A percentile compares a stretch with the other conserved stretches of the same genome.
Conservation (phyloP, 306 rosid genomes). For the Acmispon strigosus region DNA sequence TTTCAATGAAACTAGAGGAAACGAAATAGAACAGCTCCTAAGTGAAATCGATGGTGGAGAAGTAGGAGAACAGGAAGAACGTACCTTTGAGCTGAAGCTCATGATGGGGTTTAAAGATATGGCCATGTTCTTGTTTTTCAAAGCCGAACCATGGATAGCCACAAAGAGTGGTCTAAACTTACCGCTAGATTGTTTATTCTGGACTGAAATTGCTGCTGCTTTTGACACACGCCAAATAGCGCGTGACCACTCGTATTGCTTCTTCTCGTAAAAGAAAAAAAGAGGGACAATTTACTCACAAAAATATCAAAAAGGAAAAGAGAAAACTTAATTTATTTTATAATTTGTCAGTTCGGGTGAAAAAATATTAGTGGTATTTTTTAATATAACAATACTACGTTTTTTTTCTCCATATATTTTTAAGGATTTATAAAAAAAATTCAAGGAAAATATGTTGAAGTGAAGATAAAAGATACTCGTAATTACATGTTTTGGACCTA, state of each 20-base stretch:
- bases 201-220: background rate
- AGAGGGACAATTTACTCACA: background rate
- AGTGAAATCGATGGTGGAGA: background rate
- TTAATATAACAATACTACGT: too few relatives aligned
- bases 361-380: too few relatives aligned
- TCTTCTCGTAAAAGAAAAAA: background rate
- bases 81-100: conserved; percentile 56
- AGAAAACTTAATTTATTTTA: too few relatives aligned
- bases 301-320: background rate
- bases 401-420: too few relatives aligned
- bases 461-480: too few relatives aligned
- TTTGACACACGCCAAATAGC: background rate
- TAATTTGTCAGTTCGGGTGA: too few relatives aligned
- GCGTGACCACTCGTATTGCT: conserved; percentile 6
- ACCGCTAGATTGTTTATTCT: conserved; percentile 1
- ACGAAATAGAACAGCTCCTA: background rate
- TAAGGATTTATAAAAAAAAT: too few relatives aligned
- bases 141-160: conserved; percentile 46
- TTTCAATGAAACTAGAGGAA: background rate
- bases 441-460: too few relatives aligned
- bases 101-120: conserved; percentile 45
- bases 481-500: too few relatives aligned
- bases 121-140: conserved; percentile 46
- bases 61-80: background rate
- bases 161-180: conserved; percentile 7